phyloP scores from a whole-genome alignment of 2,329 filamentous ascomycete species.

The Scedosporium dehoogii region DNA sequence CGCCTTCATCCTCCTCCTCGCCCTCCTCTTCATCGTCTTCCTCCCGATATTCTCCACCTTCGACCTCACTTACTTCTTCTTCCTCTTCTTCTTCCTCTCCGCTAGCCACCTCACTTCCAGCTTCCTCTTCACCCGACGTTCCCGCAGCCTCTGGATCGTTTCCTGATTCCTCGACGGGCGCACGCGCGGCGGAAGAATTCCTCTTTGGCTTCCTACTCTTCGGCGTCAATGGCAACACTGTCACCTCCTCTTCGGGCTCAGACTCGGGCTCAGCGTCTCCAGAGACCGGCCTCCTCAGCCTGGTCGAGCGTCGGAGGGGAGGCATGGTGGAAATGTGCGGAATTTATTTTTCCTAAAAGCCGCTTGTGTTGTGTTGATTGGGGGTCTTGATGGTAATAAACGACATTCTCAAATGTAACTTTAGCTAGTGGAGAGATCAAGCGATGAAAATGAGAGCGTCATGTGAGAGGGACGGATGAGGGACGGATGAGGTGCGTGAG shows the following conservation, averaged over 20 bases:
- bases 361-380: too few relatives aligned
- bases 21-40: slow-evolving; percentile 1
- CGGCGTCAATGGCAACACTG: slow-evolving; percentile 12
- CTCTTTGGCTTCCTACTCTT: slow-evolving; percentile 13
- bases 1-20: slow-evolving; percentile 16
- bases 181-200: slow-evolving; percentile 13
- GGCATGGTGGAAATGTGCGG: neutral
- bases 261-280: slow-evolving; percentile 11
- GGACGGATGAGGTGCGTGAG: too few relatives aligned
- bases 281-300: slow-evolving; percentile 12
- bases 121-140: neutral
- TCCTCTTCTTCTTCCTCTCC: slow-evolving; percentile 12
- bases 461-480: too few relatives aligned
- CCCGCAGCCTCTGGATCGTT: neutral
- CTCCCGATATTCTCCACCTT: neutral
- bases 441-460: too few relatives aligned
- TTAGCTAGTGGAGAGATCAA: too few relatives aligned
- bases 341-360: too few relatives aligned
- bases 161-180: slow-evolving; percentile 9
- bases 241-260: neutral
- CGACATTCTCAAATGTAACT: too few relatives aligned
- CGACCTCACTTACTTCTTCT: neutral
- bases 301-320: neutral
- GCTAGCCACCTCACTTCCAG: neutral
- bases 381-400: too few relatives aligned